Conservation (phyloP, 305 asterid species). For the Nicotiana rustica region DNA sequence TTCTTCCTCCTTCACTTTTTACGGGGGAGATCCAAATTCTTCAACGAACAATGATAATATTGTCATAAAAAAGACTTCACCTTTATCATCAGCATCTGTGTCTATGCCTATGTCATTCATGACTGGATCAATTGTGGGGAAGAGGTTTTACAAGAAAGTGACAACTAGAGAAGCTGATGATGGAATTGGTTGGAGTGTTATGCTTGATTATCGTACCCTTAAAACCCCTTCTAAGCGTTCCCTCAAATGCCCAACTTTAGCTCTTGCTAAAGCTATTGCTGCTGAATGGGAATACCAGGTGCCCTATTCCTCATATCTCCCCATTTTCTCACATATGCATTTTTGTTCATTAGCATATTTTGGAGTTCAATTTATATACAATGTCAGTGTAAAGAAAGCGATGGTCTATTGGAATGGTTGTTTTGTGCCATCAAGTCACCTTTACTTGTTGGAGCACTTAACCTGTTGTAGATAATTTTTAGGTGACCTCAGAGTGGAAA, state of each 20-base stretch:
- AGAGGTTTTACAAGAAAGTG: constrained; percentile 78
- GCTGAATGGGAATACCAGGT: constrained; percentile 99
- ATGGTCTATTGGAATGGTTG: too few relatives aligned
- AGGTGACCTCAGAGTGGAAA: too few relatives aligned
- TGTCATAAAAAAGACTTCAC: constrained; percentile 41
- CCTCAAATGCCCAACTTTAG: constrained; percentile 79
- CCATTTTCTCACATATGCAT: not conserved
- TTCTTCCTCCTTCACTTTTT: constrained; percentile 61
- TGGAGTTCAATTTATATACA: too few relatives aligned
- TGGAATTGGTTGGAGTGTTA: constrained; percentile 85
- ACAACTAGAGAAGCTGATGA: constrained; percentile 86
- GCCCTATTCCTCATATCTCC: not conserved
- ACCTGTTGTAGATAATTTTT: too few relatives aligned
- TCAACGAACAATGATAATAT: constrained; percentile 42
- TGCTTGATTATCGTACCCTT: constrained; percentile 95
- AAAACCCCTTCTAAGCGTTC: constrained; percentile 86
- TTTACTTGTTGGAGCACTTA: too few relatives aligned
- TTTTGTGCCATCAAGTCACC: too few relatives aligned
- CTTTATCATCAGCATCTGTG: constrained; percentile 50
- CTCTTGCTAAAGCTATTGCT: constrained; percentile 93
- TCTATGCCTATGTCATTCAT: constrained; percentile 89
- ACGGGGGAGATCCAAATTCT: constrained; percentile 32
- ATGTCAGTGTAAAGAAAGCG: too few relatives aligned
- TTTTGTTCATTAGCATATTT: not conserved
- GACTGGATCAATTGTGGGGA: constrained; percentile 97